Base-by-base conservation (phyloP, 352 stramenopile genomes). In the Globisporangium paroecandrum region DNA sequence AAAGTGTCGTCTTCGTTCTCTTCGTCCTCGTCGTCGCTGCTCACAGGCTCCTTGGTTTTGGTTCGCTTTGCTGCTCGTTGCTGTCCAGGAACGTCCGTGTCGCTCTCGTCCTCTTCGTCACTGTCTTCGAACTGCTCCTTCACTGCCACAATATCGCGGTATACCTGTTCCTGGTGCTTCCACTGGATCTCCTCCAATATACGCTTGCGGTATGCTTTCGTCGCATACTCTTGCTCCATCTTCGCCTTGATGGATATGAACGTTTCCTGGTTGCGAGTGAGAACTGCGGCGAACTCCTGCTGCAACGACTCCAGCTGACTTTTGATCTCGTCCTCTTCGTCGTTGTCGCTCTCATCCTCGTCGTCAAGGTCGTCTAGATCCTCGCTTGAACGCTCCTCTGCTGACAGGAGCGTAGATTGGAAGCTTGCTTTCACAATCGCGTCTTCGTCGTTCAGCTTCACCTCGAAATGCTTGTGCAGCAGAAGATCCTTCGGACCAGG, bases 101-200 rank as follows among this genome's bases (percentile, higher is more conserved):
- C 69, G n/a, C 69, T 67, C 29, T 74, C 75, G 56, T 65, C 68
- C 4, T 77, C 70, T 34, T 77, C 76, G 24, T 89, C 81, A 43
- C 80, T 89, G 18, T 88, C 77, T 10, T 87, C 80, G 22, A 90
- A 89, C 38, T 78, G 63, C 7, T 77, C 58, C 25, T 72, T 79
- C 1, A 79, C 77, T 24, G 66, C 59, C 7, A 72, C 67, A 20
- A 89, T 72, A 12, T 92, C 80, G 9, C 75, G 72, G 54, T 94
- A 92, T 83, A 91, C 91, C 4, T 82, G 66, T 63, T 91, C 82
- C n/a, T 85, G 83, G 59, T 92, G 83, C 41, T 66, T 78, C 68
- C 66, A 71, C 57, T 82, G 72, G 34, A 94, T 89, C 24, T 73
- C 62, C 24, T 87, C 66, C 22, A 93, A 70, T 18, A 69, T 68